Base-by-base conservation (phyloP, 2,329 filamentous ascomycete genomes). In the Didymella glomerata region DNA sequence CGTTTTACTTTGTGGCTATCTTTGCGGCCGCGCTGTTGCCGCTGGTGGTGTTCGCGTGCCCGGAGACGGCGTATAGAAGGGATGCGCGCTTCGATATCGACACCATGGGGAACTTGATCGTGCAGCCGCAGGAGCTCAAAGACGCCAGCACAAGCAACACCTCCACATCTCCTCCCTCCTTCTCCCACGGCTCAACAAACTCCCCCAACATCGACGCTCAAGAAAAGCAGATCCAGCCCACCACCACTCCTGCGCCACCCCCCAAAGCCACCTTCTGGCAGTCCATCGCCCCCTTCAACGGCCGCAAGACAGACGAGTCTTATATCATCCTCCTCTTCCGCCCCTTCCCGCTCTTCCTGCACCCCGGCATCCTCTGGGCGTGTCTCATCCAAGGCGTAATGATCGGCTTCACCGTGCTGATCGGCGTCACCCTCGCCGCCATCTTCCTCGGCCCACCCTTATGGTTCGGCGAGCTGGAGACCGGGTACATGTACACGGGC, bases 391-490 rank as follows among this genome's bases (percentile, higher is more conserved):
- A 97, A 82, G 93, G 93, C 16, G 87, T 91, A 4, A 86, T 97
- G 72, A 97, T 97, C 70, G 94, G 93, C 64, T 98, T 94, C 93
- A 96, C 93, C 1, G 91, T 97, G 16, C 92, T 97, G 72, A 94
- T 76, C 64, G 93, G 93, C 50, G 90, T 96, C 57, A 89, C 96
- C 60, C 83, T 97, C 38, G 92, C 90, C 9, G 87, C 89, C 60
- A 88, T 96, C 69, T 95, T 96, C 80, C 83, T 96, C 32, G 89
- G 89, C 1, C 88, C 89, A 1, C 93, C 93, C 0, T 85, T 94
- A 40, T 95, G 88, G 81, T 97, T 93, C 85, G 84, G 86, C 66
- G 92, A 96, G 78, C 89, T 92, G 51, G 80, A 91, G 70, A 92
- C 91, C 1, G 93, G 93, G 3, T 97, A 97, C 76, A 88, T 75